Conservation (phyloP, 129 eudicot species). For the Erigeron canadensis region DNA sequence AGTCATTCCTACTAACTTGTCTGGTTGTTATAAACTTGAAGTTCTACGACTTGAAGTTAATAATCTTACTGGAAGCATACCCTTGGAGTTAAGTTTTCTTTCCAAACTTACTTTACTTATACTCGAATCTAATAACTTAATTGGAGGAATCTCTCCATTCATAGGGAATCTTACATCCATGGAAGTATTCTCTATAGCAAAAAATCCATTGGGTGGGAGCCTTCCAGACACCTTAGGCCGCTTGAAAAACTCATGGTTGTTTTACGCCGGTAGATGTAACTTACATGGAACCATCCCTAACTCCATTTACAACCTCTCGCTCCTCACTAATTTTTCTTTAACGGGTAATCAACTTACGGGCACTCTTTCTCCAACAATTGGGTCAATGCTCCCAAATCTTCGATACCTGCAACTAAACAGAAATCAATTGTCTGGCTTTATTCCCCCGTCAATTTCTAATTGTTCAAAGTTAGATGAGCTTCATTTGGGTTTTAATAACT, state of each 20-base stretch:
- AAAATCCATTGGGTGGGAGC: conserved; percentile 27
- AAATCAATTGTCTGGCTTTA: conserved; percentile 24
- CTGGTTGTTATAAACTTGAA: conserved; percentile 19
- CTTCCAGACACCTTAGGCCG: conserved; percentile 26
- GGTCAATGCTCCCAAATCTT: conserved; percentile 24
- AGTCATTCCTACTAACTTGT: conserved; percentile 25
- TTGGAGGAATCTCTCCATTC: conserved; percentile 23
- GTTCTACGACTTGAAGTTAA: not conserved
- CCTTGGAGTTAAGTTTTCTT: conserved; percentile 21
- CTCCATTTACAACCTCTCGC: conserved; percentile 24
- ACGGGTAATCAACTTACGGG: conserved; percentile 20
- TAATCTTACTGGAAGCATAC: conserved; percentile 24
- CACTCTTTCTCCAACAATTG: conserved; percentile 19
- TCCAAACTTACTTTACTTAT: not conserved
- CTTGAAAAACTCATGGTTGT: not conserved
- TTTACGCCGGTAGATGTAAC: conserved; percentile 2
- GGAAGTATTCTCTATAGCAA: not conserved
- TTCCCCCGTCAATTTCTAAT: conserved; percentile 30
- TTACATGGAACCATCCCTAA: conserved; percentile 24
- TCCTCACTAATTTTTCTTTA: not conserved
- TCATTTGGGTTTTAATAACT: conserved; percentile 1
- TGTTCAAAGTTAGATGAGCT: conserved; percentile 6
- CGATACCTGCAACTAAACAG: not conserved
- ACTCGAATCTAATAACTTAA: not conserved
- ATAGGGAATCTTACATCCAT: conserved; percentile 30